A percentile compares a stretch with the other conserved stretches of the same genome.
Conservation (phyloP, 2,329 filamentous ascomycete species). For the Colletotrichum coccodes region DNA sequence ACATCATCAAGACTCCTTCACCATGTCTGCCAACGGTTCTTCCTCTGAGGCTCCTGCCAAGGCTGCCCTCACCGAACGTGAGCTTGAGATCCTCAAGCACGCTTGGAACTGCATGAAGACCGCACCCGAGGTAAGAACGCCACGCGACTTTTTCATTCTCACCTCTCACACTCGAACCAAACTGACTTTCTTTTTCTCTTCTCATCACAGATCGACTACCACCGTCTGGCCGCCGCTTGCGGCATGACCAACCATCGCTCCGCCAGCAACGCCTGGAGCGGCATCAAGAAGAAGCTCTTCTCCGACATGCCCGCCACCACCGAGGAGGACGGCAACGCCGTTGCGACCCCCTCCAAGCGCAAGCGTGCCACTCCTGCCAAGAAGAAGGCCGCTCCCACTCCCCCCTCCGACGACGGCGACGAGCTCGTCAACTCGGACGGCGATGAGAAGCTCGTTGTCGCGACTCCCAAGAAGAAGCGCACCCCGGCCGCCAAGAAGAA, state of each 20-base stretch:
- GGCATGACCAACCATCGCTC: slow-evolving; percentile 38
- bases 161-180: too few species aligned
- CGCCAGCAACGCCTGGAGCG: slow-evolving; percentile 38
- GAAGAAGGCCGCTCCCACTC: slow-evolving; percentile 4
- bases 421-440: neutral
- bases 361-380: slow-evolving; percentile 5
- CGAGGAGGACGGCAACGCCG: slow-evolving; percentile 20
- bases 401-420: neutral
- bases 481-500: slow-evolving; percentile 14
- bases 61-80: slow-evolving; percentile 35
- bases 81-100: slow-evolving; percentile 37
- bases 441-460: slow-evolving; percentile 27
- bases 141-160: neutral
- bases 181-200: neutral
- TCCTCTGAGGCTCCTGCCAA: slow-evolving; percentile 6
- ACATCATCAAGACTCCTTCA: neutral
- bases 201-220: slow-evolving; percentile 37
- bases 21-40: neutral
- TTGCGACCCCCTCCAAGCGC: slow-evolving; percentile 27
- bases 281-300: slow-evolving; percentile 41
- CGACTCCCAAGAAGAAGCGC: slow-evolving; percentile 24
- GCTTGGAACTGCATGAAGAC: slow-evolving; percentile 40
- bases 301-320: neutral
- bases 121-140: slow-evolving; percentile 37
- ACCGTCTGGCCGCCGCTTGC: slow-evolving; percentile 35